These are phyloP conservation scores for Teratosphaeria destructans DNA, from an alignment of 2,329 filamentous ascomycete genomes.

Conservation along the genomic window DNA sequence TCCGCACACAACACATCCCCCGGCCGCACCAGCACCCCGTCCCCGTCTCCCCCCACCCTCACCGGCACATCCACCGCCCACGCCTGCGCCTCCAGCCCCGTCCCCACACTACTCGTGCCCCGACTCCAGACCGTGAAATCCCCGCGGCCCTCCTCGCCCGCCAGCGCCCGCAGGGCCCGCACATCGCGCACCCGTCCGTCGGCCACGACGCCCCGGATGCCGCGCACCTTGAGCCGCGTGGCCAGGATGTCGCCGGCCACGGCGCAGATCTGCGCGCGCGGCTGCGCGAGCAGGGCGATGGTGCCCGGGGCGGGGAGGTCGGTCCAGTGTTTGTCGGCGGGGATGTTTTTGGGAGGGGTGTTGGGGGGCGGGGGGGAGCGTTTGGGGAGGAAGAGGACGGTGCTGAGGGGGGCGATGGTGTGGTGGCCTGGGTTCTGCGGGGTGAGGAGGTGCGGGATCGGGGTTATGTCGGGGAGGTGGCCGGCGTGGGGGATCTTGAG, in stretches of 20 bases:
- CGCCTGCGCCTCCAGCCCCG: constrained; percentile 46
- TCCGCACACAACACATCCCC: constrained; percentile 65
- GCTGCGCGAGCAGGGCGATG: constrained; percentile 58
- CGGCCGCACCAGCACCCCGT: constrained; percentile 25
- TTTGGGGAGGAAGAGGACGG: constrained; percentile 54
- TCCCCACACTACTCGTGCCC: constrained; percentile 48
- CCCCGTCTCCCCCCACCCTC: constrained; percentile 21
- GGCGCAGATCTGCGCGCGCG: constrained; percentile 55
- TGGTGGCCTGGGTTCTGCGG: constrained; percentile 2
- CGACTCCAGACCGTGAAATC: constrained; percentile 43
- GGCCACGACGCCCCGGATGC: constrained; percentile 53
- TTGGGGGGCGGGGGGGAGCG: constrained; percentile 26
- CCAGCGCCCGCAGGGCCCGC: constrained; percentile 37
- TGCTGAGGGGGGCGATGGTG: constrained; percentile 46
- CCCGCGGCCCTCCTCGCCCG: constrained; percentile 5
- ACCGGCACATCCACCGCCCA: constrained; percentile 41
- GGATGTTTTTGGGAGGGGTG: constrained; percentile 37
- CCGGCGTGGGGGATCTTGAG: constrained; percentile 57
- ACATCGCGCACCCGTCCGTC: constrained; percentile 60
- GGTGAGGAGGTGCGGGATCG: constrained; percentile 4
- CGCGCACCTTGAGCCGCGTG: constrained; percentile 53
- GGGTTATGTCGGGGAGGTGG: constrained; percentile 54
- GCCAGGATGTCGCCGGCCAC: constrained; percentile 71
- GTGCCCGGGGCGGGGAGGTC: constrained; percentile 52
- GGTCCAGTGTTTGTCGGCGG: constrained; percentile 54